These are phyloP conservation scores for Starmerella etchellsii DNA, from an alignment of 805 yeast genomes.

Conservation along the genomic window DNA sequence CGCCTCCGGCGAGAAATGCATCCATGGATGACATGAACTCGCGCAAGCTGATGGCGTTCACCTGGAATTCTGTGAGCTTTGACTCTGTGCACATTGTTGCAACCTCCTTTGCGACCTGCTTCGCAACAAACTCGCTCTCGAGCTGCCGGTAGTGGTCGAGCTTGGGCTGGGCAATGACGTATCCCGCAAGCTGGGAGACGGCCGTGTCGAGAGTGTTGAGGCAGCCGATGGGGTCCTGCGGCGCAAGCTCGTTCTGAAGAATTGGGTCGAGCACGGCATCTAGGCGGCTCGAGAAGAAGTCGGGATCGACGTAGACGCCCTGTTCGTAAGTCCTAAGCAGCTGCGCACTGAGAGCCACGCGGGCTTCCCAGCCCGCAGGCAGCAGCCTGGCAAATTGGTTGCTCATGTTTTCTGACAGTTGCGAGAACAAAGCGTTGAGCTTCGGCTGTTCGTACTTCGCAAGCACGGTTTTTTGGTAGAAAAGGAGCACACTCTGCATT, in stretches of 20 bases:
- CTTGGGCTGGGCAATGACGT: conserved; percentile 24
- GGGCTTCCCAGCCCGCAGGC: conserved; percentile 34
- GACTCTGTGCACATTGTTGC: conserved; percentile 18
- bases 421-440: conserved; percentile 20
- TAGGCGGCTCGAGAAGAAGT: conserved; percentile 17
- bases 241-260: conserved; percentile 21
- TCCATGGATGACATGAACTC: conserved; percentile 20
- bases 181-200: conserved; percentile 23
- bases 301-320: conserved; percentile 20
- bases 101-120: conserved; percentile 23
- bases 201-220: conserved; percentile 29
- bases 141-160: conserved; percentile 23
- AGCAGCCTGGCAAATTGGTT: conserved; percentile 43
- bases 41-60: conserved; percentile 4
- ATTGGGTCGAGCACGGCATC: conserved; percentile 27
- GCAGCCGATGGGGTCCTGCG: conserved; percentile 21
- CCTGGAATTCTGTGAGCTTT: conserved; percentile 16
- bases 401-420: conserved; percentile 29
- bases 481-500: conserved; percentile 47
- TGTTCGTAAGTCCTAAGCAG: conserved; percentile 38
- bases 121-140: conserved; percentile 22
- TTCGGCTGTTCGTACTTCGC: conserved; percentile 31
- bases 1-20: conserved; percentile 26
- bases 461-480: conserved; percentile 53
- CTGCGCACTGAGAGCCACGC: conserved; percentile 46